Evolutionary conservation across 164 flowering plant species (phyloP).

Genomic region (Umbellularia californica): DNA sequence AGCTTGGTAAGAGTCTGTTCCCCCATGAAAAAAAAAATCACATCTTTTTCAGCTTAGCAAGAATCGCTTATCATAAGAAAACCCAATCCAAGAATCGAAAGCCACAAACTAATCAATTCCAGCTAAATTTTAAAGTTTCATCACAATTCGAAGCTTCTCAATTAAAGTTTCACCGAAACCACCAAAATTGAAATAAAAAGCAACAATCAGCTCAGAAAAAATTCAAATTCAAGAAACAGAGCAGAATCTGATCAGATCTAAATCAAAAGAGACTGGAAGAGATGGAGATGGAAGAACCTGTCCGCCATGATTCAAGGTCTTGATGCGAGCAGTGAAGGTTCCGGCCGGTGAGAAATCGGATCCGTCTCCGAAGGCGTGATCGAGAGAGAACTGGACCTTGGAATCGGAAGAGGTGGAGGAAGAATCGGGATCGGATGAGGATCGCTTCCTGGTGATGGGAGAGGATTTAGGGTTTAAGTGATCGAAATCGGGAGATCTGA

Average conservation of each 20-base stretch:
- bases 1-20: slow-evolving; percentile 82
- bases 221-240: not conserved
- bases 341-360: slow-evolving; percentile 73
- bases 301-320: slow-evolving; percentile 62
- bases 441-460: slow-evolving; percentile 29
- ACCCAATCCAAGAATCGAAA: not conserved
- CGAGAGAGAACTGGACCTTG: slow-evolving; percentile 74
- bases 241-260: not conserved
- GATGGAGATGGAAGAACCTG: slow-evolving; percentile 41
- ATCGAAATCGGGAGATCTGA: slow-evolving; percentile 20
- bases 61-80: too few relatives aligned
- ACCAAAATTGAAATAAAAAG: too few relatives aligned
- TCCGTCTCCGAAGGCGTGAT: slow-evolving; percentile 84
- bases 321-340: slow-evolving; percentile 78
- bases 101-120: not conserved
- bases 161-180: too few relatives aligned
- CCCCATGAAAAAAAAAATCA: slow-evolving; percentile 10
- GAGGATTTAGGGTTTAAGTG: slow-evolving; percentile 18
- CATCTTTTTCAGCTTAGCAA: not conserved
- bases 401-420: slow-evolving; percentile 56
- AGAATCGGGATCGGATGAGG: slow-evolving; percentile 11
- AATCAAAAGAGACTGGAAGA: not conserved
- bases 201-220: not conserved
- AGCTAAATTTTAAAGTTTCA: too few relatives aligned
- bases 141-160: too few relatives aligned